Percentiles rank a stretch among this genome's conserved stretches.
These are phyloP conservation scores for Niveomyces coronatus DNA, from an alignment of 2,329 filamentous ascomycete species.

Conservation along the genomic window DNA sequence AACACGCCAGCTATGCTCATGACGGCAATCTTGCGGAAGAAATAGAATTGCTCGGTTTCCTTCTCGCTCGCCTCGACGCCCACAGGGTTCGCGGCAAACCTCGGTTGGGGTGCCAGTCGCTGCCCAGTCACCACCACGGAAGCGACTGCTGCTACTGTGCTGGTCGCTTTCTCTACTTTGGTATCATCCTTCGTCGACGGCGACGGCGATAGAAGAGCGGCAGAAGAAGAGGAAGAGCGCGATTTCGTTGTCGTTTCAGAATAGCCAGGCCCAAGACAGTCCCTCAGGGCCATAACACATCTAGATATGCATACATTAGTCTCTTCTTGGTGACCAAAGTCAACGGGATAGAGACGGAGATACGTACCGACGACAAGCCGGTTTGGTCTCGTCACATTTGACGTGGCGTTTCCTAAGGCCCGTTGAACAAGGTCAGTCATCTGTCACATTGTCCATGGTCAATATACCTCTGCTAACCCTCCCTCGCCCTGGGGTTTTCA, in stretches of 20 bases:
- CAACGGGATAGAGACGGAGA: not conserved
- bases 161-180: no score
- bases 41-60: slow-evolving; percentile 1
- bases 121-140: not conserved
- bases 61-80: not conserved
- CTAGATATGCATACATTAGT: no score
- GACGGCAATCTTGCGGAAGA: not conserved
- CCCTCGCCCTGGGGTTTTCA: no score
- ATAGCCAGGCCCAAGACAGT: not conserved
- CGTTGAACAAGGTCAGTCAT: no score
- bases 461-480: no score
- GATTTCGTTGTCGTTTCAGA: not conserved
- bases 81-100: not conserved
- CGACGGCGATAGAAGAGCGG: no score
- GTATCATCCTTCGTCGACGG: no score
- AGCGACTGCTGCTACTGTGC: no score
- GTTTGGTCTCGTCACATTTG: slow-evolving; percentile 3
- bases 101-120: not conserved
- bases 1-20: slow-evolving; percentile 1
- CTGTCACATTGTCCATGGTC: no score
- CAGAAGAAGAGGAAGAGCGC: no score
- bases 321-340: no score
- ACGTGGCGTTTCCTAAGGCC: not conserved
- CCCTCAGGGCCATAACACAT: not conserved
- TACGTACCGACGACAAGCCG: slow-evolving; percentile 2